Conservation (phyloP, 208 protist genomes). For the Leishmania braziliensis region DNA sequence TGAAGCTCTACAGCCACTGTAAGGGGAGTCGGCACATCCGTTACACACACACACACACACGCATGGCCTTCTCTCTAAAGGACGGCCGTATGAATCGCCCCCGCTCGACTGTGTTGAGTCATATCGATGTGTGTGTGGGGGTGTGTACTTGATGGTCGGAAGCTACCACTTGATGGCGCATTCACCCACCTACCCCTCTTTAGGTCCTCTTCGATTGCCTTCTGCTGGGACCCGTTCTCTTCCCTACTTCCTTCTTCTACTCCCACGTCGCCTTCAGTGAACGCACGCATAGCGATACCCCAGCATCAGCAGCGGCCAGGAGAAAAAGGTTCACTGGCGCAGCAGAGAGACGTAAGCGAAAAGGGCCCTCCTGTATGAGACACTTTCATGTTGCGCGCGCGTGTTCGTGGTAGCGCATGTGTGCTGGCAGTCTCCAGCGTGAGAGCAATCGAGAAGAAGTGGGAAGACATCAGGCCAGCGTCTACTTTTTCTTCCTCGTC, state of each 20-base stretch:
- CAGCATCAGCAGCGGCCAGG: not conserved
- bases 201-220: not conserved
- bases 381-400: not conserved
- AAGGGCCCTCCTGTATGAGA: not conserved
- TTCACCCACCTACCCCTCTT: not conserved
- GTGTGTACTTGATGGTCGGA: not conserved
- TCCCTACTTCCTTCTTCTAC: conserved; percentile 6
- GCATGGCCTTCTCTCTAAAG: not conserved
- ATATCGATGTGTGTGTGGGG: not conserved
- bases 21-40: not conserved
- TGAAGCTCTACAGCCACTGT: not conserved
- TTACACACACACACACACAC: not conserved
- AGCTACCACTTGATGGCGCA: not conserved
- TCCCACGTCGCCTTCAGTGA: not conserved
- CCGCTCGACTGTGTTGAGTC: not conserved
- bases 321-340: not conserved
- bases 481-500: conserved; percentile 1
- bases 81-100: not conserved
- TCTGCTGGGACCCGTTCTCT: not conserved
- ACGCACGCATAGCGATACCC: not conserved
- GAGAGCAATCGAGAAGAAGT: too few relatives aligned
- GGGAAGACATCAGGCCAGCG: not conserved
- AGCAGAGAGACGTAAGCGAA: not conserved
- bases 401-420: not conserved
- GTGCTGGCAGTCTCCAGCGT: not conserved